Evolutionary conservation across 192 early-diverging fungal species (phyloP).

Genomic region (Umbelopsis vinacea): DNA sequence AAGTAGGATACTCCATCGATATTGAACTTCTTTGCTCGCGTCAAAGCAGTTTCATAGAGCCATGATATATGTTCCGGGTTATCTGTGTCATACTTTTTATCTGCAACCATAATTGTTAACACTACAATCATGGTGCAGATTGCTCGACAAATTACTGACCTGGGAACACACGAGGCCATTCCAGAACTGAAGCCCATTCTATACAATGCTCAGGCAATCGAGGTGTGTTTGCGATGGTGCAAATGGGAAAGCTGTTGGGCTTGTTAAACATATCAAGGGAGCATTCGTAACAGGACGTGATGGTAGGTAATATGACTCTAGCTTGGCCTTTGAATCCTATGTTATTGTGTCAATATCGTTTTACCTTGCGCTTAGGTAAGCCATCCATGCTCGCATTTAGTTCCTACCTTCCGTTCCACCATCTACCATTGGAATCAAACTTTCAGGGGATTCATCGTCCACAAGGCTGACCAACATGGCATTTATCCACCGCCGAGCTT

Average conservation of each 20-base stretch:
- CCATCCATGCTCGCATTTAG: too few relatives aligned
- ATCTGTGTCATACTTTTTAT: conserved; percentile 76
- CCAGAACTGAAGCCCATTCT: conserved; percentile 93
- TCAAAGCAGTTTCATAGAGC: conserved; percentile 68
- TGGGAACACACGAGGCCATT: conserved; percentile 86
- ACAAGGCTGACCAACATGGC: conserved; percentile 81
- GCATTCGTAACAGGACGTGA: conserved; percentile 95
- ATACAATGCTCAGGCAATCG: conserved; percentile 98
- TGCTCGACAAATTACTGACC: conserved; percentile 42
- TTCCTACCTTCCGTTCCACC: conserved; percentile 88
- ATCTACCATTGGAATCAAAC: conserved; percentile 89
- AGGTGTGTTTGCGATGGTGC: conserved; percentile 98
- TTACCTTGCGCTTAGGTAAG: not conserved
- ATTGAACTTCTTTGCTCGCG: conserved; percentile 78
- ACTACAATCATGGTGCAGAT: not conserved
- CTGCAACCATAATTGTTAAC: conserved; percentile 22
- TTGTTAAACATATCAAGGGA: conserved; percentile 91
- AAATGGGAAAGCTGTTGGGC: conserved; percentile 90
- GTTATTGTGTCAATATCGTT: not conserved
- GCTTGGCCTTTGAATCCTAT: conserved; percentile 93
- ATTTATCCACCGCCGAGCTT: conserved; percentile 98
- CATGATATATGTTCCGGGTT: conserved; percentile 78
- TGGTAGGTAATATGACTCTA: conserved; percentile 84
- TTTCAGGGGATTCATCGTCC: conserved; percentile 72
- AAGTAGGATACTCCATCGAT: conserved; percentile 90